Evolutionary conservation across 495 filamentous ascomycete species (phyloP), one percentile per base, ranked within the genome.

Genomic region (Penicillium salamii): DNA sequence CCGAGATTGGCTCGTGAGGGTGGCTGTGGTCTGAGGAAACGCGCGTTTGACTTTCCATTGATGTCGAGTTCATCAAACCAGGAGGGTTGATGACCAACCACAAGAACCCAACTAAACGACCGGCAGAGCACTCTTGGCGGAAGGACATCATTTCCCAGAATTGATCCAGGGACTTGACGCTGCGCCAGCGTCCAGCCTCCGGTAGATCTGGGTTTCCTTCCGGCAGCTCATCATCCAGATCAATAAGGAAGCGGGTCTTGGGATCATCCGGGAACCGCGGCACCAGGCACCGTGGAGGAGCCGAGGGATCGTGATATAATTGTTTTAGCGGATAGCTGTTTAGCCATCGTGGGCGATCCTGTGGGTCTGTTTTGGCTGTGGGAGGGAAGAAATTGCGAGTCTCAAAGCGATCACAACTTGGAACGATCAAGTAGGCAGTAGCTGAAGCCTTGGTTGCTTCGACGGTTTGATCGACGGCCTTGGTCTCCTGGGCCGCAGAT

Each of bases 101-200:
- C 9, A 97, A 72, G 59, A 99, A 99, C 1, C 93, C 95, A 0
- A 96, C 95, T 45, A 96, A 66, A 17, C 90, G 75, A 3, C 93
- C 93, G 12, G 89, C 85, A 19, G 91, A 92, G 61, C 93, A 99
- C 65, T 99, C 93, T 63, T 97, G 93, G 23, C 93, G 77, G 61
- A 89, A 97, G 12, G 90, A 86, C 93, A 99, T 97, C 81, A 93
- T 85, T 47, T 99, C 93, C 93, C 93, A 99, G 66, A 99, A 99
- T 54, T 92, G 85, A 24, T 91, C 90, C 24, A 97, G 66, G 0
- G 85, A 86, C 54, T 73, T 82, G 14, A 96, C 85, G 55, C 85
- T 90, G 56, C 80, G 85, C 93, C 93, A 99, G 42, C 80, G 71
- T 0, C 87, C 89, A 12, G 77, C 38, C 31, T 49, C 56, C 42